phyloP scores from a whole-genome alignment of 2,329 filamentous ascomycete genomes.

The Fusarium globosum region DNA sequence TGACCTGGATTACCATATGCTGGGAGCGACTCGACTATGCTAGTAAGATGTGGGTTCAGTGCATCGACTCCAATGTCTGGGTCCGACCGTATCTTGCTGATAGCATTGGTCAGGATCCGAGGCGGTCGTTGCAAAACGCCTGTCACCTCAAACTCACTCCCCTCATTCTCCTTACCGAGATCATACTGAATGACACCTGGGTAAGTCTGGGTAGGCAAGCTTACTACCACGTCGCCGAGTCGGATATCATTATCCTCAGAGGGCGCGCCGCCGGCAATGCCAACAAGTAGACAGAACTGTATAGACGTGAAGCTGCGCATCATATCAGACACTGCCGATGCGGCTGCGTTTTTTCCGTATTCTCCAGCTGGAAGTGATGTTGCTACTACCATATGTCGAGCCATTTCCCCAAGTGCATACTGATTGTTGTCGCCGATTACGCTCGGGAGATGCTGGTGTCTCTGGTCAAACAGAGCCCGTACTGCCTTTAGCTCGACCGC shows the following conservation, averaged over 20 bases:
- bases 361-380: not conserved
- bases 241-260: not conserved
- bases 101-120: not conserved
- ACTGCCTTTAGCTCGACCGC: not conserved
- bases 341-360: not conserved
- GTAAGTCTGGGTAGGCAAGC: not conserved
- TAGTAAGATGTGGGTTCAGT: not conserved
- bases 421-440: not conserved
- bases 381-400: not conserved
- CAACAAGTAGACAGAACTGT: not conserved
- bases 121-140: not conserved
- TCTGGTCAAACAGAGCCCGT: not conserved
- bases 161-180: not conserved
- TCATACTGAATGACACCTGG: not conserved
- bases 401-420: not conserved
- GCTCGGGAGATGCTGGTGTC: accelerated
- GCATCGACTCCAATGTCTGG: not conserved
- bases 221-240: not conserved
- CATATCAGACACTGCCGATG: not conserved
- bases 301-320: not conserved
- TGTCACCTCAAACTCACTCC: not conserved
- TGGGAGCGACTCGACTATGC: not conserved
- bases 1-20: not conserved
- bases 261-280: not conserved
- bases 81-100: not conserved